A percentile compares a stretch with the other conserved stretches of the same genome.
Conservation (phyloP, 768 basidiomycete genomes). For the Mycena kentingensis region DNA sequence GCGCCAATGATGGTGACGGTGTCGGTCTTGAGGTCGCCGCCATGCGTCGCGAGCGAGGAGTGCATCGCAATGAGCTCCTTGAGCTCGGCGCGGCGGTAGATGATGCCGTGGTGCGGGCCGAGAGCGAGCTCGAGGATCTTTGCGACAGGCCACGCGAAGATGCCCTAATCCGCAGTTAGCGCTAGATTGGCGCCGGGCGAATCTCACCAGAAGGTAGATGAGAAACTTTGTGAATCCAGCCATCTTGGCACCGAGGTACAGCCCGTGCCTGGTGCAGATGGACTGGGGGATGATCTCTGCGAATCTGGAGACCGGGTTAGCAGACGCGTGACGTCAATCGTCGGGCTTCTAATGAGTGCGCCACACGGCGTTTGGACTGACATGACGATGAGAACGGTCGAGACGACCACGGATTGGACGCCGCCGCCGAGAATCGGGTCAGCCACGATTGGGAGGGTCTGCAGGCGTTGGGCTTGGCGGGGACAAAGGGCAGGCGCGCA, state of each 20-base stretch:
- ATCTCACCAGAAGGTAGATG: constrained; percentile 66
- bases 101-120: constrained; percentile 87
- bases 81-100: constrained; percentile 84
- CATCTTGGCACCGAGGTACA: constrained; percentile 88
- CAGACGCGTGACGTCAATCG: constrained; percentile 5
- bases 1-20: constrained; percentile 90
- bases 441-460: constrained; percentile 81
- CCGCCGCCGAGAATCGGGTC: constrained; percentile 82
- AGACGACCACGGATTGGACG: constrained; percentile 73
- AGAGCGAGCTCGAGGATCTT: constrained; percentile 77
- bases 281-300: constrained; percentile 92
- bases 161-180: constrained; percentile 44
- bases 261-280: constrained; percentile 87
- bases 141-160: constrained; percentile 84
- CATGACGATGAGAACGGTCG: constrained; percentile 87
- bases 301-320: constrained; percentile 54
- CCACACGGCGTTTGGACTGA: constrained; percentile 42
- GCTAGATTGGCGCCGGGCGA: not conserved
- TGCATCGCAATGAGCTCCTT: constrained; percentile 93
- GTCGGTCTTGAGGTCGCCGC: constrained; percentile 84
- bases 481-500: too few species aligned
- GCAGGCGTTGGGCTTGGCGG: too few species aligned
- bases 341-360: constrained; percentile 12
- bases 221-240: constrained; percentile 66
- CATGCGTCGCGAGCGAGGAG: constrained; percentile 66